Base-by-base conservation (phyloP, 2,329 filamentous ascomycete species). In the Fusarium proliferatum region DNA sequence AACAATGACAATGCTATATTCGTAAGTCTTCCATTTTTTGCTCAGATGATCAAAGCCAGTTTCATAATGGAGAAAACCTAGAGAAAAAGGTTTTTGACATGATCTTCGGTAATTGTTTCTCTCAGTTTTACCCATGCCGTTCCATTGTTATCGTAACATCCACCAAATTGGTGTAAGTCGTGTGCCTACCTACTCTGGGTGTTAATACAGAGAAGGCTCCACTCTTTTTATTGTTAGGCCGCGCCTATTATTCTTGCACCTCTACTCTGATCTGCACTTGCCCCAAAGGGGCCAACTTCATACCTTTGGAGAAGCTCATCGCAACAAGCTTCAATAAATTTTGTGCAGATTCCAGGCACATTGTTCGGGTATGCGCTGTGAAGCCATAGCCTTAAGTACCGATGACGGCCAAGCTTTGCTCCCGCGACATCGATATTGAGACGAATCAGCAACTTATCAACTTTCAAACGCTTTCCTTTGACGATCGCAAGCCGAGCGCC, bases 311-410 rank as follows among this genome's bases (percentile, higher is more conserved):
- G 57, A 48, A 66, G 60, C 64, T 72, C 49, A 63, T 58, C 55
- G 19, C 55, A 61, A 73, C 34, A 26, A 52, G 33, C 64, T 55
- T 53, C 58, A 52, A 39, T 36, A 41, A 13, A 55, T 42, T 49
- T 38, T 63, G 34, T 42, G 59, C 43, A 61, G 34, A 48, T 43
- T 49, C 46, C 48, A 57, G 64, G 74, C 70, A 69, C 72, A 64
- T 64, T 75, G 55, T 45, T 53, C 71, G 72, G 79, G 74, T 64
- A 81, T 80, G 80, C 75, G 79, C 80, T 77, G 76, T 69, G 76
- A 69, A 72, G 53, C 62, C 46, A 62, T 69, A 26, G 49, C 28
- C 19, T 52, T 42, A 53, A 48, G 71, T 72, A 72, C 71, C 76
- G 74, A 80, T 81, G 80, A 81, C 76, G 79, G 75, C 76, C 75